Evolutionary conservation across 1,284 basidiomycete genomes (phyloP).

Genomic region (Ceratobasidium sp.): DNA sequence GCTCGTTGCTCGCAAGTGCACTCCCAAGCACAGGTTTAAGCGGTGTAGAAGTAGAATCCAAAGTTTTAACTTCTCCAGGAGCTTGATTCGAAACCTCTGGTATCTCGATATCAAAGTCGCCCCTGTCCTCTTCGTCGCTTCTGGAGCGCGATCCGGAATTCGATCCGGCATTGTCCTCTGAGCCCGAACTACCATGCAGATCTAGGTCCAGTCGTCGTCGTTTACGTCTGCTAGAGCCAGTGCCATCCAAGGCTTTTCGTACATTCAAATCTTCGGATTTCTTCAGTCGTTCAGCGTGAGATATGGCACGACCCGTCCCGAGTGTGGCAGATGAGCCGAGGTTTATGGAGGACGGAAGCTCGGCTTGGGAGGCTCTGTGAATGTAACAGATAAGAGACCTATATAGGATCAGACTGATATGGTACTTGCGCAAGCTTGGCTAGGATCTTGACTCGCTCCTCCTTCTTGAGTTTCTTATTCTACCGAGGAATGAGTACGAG

Average conservation of each 20-base stretch:
- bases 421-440: constrained; percentile 80
- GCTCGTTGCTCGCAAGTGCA: constrained; percentile 12
- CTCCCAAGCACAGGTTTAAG: constrained; percentile 25
- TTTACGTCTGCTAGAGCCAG: constrained; percentile 23
- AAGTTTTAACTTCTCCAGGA: background rate
- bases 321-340: constrained; percentile 84
- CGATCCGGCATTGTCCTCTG: constrained; percentile 31
- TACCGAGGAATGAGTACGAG: constrained; percentile 55
- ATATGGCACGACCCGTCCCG: constrained; percentile 75
- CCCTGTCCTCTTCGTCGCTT: constrained; percentile 58
- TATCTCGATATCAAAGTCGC: constrained; percentile 52
- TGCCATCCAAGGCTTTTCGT: constrained; percentile 67
- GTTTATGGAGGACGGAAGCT: constrained; percentile 68
- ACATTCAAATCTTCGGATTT: constrained; percentile 73
- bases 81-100: background rate
- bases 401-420: background rate
- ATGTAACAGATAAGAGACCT: background rate
- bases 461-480: constrained; percentile 90
- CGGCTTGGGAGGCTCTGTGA: constrained; percentile 78
- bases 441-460: constrained; percentile 78
- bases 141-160: constrained; percentile 5
- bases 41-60: background rate
- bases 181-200: constrained; percentile 24
- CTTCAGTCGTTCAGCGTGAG: constrained; percentile 72
- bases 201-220: constrained; percentile 42